A percentile compares a stretch with the other conserved stretches of the same genome.
phyloP scores from a whole-genome alignment of 2,329 filamentous ascomycete species.

The Lomentospora prolificans region DNA sequence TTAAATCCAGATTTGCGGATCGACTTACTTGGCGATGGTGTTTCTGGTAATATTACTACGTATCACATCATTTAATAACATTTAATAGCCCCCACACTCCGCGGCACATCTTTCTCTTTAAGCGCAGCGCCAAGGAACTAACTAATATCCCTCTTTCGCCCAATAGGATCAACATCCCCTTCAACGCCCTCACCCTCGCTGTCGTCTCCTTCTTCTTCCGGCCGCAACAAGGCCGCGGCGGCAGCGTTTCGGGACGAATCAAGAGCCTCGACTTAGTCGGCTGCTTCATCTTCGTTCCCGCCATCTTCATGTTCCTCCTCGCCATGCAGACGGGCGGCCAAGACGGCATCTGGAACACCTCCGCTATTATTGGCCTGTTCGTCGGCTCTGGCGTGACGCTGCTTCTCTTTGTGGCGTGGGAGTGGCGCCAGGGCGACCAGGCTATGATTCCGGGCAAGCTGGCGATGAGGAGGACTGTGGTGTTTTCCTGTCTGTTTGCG shows the following conservation, averaged over 20 bases:
- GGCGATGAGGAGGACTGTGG: slow-evolving; percentile 28
- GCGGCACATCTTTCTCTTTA: too few relatives aligned
- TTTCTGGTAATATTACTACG: too few relatives aligned
- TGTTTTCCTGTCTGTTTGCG: slow-evolving; percentile 23
- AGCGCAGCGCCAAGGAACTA: too few relatives aligned
- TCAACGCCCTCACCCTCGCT: slow-evolving; percentile 22
- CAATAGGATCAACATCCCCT: slow-evolving; percentile 30
- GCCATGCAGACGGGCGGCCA: slow-evolving; percentile 29
- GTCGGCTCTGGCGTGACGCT: slow-evolving; percentile 23
- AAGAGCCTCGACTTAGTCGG: too few relatives aligned
- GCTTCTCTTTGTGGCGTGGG: slow-evolving; percentile 24
- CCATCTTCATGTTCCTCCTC: slow-evolving; percentile 26
- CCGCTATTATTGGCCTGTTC: slow-evolving; percentile 18
- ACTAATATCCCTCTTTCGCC: too few relatives aligned
- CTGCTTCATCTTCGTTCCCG: slow-evolving; percentile 12
- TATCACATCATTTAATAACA: too few relatives aligned
- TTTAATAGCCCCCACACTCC: too few relatives aligned
- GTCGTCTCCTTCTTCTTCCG: slow-evolving; percentile 19
- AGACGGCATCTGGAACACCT: slow-evolving; percentile 15
- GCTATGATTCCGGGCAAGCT: slow-evolving; percentile 34
- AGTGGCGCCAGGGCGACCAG: too few relatives aligned
- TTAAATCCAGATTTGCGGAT: too few relatives aligned
- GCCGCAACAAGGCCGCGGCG: too few relatives aligned
- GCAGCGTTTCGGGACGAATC: slow-evolving; percentile 4
- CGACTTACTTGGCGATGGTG: slow-evolving; percentile 29